Evolutionary conservation across 768 basidiomycete genomes (phyloP).

Genomic region (Naganishia vishniacii): DNA sequence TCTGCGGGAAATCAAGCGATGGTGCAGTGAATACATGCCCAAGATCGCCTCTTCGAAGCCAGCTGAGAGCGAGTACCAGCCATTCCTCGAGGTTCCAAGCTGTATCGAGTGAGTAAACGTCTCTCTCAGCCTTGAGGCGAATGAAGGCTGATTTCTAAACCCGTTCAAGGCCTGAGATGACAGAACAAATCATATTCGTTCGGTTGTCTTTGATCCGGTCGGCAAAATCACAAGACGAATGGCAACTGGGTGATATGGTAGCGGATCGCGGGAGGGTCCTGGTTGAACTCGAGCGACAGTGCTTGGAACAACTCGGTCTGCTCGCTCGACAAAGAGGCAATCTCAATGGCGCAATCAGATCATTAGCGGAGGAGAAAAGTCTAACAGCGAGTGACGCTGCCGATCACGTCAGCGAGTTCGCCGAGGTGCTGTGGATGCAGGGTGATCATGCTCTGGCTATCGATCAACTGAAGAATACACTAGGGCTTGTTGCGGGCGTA

Average conservation of each 20-base stretch:
- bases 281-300: conserved; percentile 61
- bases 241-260: conserved; percentile 60
- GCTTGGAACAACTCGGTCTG: conserved; percentile 64
- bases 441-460: conserved; percentile 80
- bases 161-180: conserved; percentile 13
- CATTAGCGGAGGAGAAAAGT: conserved; percentile 67
- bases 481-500: not conserved
- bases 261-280: conserved; percentile 57
- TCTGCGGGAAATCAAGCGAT: conserved; percentile 66
- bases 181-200: conserved; percentile 20
- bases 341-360: conserved; percentile 77
- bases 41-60: not conserved
- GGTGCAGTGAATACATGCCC: conserved; percentile 49
- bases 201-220: conserved; percentile 19
- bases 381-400: conserved; percentile 47
- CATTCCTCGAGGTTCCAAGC: conserved; percentile 8
- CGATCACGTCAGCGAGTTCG: conserved; percentile 63
- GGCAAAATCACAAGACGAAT: conserved; percentile 11
- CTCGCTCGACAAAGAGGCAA: conserved; percentile 66
- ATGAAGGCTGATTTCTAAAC: not conserved
- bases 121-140: not conserved
- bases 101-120: conserved; percentile 20
- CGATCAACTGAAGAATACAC: conserved; percentile 56
- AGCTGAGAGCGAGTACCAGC: not conserved
- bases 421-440: conserved; percentile 81